Conservation (phyloP, 2,329 filamentous ascomycete species). For the Penicillium sp. region DNA sequence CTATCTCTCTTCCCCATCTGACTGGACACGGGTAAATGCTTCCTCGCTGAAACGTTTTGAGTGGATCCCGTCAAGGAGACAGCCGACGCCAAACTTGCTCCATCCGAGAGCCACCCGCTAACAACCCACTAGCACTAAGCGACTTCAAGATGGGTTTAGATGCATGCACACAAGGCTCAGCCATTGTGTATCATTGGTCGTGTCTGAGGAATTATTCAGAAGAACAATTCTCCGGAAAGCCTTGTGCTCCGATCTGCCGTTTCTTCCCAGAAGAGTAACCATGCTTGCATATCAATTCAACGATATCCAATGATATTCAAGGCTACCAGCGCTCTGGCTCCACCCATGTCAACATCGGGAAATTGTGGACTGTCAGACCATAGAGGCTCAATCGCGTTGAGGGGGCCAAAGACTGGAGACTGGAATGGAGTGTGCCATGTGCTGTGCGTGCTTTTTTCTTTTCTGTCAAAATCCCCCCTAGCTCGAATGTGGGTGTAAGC, state of each 20-base stretch:
- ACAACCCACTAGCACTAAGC: background rate
- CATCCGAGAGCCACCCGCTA: background rate
- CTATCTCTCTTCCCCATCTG: background rate
- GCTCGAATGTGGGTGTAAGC: background rate
- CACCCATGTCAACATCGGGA: background rate
- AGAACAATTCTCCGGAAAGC: background rate
- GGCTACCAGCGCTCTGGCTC: background rate
- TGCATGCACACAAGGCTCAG: background rate
- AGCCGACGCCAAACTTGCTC: background rate
- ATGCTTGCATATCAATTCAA: background rate
- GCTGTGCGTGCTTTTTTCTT: background rate
- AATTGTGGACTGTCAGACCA: background rate
- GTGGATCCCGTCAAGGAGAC: background rate
- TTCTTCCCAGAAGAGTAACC: background rate
- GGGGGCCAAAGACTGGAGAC: background rate
- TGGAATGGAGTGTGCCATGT: background rate
- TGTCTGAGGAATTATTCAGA: background rate
- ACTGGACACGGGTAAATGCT: background rate
- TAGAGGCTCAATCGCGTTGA: background rate
- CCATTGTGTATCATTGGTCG: background rate
- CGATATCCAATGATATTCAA: background rate
- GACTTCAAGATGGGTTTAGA: background rate
- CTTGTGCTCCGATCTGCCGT: background rate
- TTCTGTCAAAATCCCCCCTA: background rate
- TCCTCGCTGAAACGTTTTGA: background rate